A percentile compares a stretch with the other conserved stretches of the same genome.
Evolutionary conservation across 2,329 filamentous ascomycete species (phyloP).

Genomic region (Beauveria varroae): DNA sequence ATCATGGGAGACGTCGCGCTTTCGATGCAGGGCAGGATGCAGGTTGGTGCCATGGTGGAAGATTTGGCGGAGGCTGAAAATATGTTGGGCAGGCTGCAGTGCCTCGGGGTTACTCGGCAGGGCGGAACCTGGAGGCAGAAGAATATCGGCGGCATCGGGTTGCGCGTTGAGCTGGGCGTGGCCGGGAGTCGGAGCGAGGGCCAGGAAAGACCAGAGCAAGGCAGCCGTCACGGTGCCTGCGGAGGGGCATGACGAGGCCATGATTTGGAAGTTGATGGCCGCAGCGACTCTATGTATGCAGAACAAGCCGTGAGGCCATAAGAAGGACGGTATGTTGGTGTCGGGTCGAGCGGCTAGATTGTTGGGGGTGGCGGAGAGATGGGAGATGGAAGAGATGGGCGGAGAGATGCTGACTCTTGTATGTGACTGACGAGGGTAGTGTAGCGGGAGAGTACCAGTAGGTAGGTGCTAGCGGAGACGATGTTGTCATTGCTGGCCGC

Average conservation of each 20-base stretch:
- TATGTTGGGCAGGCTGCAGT: constrained; percentile 45
- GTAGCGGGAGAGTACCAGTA: too few relatives aligned
- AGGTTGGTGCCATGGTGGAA: constrained; percentile 83
- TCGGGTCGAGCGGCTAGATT: not conserved
- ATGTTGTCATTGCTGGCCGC: constrained; percentile 16
- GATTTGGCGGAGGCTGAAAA: constrained; percentile 73
- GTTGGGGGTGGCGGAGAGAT: constrained; percentile 7
- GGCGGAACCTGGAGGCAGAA: constrained; percentile 32
- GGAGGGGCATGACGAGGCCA: constrained; percentile 41
- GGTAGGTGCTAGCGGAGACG: not conserved
- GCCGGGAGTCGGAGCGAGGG: constrained; percentile 39
- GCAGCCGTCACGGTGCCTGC: constrained; percentile 55
- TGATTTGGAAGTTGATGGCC: not conserved
- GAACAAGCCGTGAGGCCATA: not conserved
- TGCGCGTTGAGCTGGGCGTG: constrained; percentile 14
- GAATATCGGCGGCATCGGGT: constrained; percentile 30
- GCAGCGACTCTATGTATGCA: not conserved
- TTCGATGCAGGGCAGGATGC: constrained; percentile 70
- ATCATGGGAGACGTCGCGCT: constrained; percentile 59
- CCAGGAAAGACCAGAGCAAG: constrained; percentile 60
- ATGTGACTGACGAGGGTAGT: not conserved
- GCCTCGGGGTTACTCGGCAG: constrained; percentile 36
- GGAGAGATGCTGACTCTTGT: not conserved
- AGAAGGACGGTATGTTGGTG: not conserved
- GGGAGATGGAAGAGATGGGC: constrained; percentile 1